phyloP scores from a whole-genome alignment of 148 eudicot genomes.

The Simmondsia chinensis region DNA sequence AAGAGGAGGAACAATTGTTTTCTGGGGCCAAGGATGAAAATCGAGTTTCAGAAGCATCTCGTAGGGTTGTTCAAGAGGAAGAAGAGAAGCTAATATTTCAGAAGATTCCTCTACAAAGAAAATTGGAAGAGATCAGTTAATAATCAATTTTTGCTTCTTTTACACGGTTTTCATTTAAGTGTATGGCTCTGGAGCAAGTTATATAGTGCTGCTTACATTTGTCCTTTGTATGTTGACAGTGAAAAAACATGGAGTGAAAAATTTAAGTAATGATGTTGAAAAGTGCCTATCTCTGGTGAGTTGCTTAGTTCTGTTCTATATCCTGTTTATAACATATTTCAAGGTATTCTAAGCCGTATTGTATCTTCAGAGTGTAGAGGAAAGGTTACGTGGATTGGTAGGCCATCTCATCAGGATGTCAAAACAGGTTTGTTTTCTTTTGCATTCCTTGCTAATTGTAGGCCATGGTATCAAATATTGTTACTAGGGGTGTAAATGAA shows the following conservation, averaged over 20 bases:
- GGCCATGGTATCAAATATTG: too few relatives aligned
- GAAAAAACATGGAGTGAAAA: conserved; percentile 66
- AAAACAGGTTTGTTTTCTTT: conserved; percentile 53
- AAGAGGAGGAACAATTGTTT: conserved; percentile 93
- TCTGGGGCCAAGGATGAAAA: conserved; percentile 78
- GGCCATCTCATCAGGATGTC: conserved; percentile 68
- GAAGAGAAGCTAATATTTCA: conserved; percentile 76
- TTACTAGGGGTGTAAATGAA: too few relatives aligned
- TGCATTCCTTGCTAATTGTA: neutral
- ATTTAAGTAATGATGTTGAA: conserved; percentile 73
- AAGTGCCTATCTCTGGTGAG: conserved; percentile 86
- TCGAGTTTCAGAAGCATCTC: conserved; percentile 86
- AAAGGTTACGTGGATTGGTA: conserved; percentile 87
- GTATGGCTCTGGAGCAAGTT: too few relatives aligned
- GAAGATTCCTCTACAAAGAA: conserved; percentile 75
- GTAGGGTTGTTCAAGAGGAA: conserved; percentile 93
- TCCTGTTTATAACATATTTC: conserved; percentile 4
- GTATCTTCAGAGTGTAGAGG: conserved; percentile 73
- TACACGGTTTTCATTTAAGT: too few relatives aligned
- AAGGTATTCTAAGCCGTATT: conserved; percentile 13
- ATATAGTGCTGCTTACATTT: too few relatives aligned
- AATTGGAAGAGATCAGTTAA: conserved; percentile 78
- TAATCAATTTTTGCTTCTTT: too few relatives aligned
- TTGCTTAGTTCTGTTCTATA: conserved; percentile 4
- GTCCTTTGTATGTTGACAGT: conserved; percentile 39